phyloP scores from a whole-genome alignment of 2,329 filamentous ascomycete species.

The Penicillium sp. region DNA sequence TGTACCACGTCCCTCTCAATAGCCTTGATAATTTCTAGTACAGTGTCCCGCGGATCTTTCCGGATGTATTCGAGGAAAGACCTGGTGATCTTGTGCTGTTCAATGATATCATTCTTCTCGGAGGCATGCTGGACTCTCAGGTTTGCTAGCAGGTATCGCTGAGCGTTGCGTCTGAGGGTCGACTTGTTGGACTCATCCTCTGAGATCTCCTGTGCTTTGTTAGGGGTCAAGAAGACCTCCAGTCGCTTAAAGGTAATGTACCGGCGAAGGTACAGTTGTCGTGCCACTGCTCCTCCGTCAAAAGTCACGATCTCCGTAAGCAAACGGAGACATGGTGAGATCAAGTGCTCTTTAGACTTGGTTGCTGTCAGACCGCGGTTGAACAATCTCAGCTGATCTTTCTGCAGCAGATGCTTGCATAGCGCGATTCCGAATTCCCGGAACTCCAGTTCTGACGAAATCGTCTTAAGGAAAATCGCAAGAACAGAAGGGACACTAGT shows the following conservation, averaged over 20 bases:
- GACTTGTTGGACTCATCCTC: conserved; percentile 68
- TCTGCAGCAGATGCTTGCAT: conserved; percentile 77
- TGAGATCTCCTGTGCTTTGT: conserved; percentile 55
- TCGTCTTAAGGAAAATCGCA: conserved; percentile 74
- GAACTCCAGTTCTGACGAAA: conserved; percentile 73
- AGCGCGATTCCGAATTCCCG: conserved; percentile 73
- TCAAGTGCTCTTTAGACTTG: conserved; percentile 81
- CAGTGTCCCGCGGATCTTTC: conserved; percentile 72
- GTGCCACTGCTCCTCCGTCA: conserved; percentile 79
- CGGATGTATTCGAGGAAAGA: conserved; percentile 74
- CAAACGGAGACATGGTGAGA: conserved; percentile 82
- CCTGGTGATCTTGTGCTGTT: conserved; percentile 67
- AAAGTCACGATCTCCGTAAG: conserved; percentile 82
- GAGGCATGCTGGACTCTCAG: conserved; percentile 74
- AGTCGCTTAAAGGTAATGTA: conserved; percentile 78
- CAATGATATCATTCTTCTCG: conserved; percentile 78
- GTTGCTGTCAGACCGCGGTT: conserved; percentile 75
- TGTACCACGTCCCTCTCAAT: conserved; percentile 70
- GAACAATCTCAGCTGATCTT: conserved; percentile 76
- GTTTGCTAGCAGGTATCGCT: conserved; percentile 76
- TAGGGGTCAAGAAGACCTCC: conserved; percentile 75
- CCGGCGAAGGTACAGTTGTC: conserved; percentile 72
- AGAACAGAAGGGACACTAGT: conserved; percentile 79
- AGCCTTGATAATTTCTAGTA: conserved; percentile 71
- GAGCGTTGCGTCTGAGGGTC: conserved; percentile 77